Evolutionary conservation across 2,329 filamentous ascomycete genomes (phyloP).

Genomic region (Apiospora marii): DNA sequence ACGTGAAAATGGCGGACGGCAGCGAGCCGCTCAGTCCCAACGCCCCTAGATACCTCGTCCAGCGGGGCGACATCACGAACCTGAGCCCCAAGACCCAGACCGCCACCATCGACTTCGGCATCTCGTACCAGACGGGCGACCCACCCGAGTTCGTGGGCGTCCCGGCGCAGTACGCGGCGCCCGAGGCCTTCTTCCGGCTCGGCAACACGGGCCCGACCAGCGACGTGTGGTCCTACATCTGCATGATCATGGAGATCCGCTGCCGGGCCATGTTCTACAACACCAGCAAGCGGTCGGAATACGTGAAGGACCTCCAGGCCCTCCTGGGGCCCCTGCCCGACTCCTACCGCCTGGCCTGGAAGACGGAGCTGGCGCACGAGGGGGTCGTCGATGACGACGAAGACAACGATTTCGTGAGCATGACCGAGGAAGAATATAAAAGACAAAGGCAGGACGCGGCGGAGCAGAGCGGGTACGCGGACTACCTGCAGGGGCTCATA

Average conservation of each 20-base stretch:
- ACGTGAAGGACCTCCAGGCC: background rate
- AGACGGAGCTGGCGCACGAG: background rate
- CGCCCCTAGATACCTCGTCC: conserved; percentile 16
- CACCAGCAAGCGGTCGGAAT: background rate
- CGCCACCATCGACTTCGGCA: conserved; percentile 17
- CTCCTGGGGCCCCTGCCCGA: conserved; percentile 20
- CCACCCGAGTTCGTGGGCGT: background rate
- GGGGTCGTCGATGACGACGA: background rate
- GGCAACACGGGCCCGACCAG: background rate
- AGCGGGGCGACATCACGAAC: background rate
- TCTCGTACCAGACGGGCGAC: conserved; percentile 4
- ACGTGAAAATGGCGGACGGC: background rate
- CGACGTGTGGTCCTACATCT: conserved; percentile 18
- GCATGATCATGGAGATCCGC: background rate
- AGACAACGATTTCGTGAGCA: background rate
- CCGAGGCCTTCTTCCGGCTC: conserved; percentile 8
- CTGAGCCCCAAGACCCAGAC: background rate
- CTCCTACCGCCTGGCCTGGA: background rate
- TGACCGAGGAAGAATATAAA: background rate
- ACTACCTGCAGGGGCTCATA: background rate
- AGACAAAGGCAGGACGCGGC: background rate
- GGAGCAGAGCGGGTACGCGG: background rate
- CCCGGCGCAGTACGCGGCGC: conserved; percentile 11
- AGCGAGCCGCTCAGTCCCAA: background rate
- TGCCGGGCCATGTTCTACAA: background rate